phyloP scores from a whole-genome alignment of 2,329 filamentous ascomycete genomes.

The Botrytis sinoallii region DNA sequence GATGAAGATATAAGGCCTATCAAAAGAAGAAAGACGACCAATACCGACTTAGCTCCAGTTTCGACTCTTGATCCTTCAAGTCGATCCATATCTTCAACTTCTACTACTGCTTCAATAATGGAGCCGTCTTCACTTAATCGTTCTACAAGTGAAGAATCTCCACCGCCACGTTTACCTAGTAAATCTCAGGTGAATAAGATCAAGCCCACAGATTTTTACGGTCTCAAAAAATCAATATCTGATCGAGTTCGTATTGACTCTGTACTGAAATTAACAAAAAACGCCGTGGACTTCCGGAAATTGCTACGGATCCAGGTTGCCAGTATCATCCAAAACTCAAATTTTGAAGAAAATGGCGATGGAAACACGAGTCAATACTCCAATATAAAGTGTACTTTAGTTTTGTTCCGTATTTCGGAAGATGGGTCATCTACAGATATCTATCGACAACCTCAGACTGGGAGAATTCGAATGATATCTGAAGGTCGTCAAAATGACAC shows the following conservation, averaged over 20 bases:
- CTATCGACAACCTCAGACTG: conserved; percentile 7
- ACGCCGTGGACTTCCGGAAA: conserved; percentile 24
- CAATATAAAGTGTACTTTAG: conserved; percentile 26
- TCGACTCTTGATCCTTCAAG: background rate
- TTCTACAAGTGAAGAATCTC: conserved; percentile 24
- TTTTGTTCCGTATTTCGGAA: conserved; percentile 26
- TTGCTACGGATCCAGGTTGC: conserved; percentile 29
- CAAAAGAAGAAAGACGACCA: conserved; percentile 29
- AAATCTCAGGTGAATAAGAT: conserved; percentile 21
- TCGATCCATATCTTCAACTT: conserved; percentile 1
- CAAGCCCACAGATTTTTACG: conserved; percentile 27
- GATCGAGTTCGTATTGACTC: conserved; percentile 13
- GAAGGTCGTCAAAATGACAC: background rate
- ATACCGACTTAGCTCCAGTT: background rate
- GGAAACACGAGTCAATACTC: conserved; percentile 18
- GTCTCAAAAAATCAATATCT: background rate
- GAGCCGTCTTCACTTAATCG: conserved; percentile 19
- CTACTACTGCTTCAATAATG: conserved; percentile 2
- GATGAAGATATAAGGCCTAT: conserved; percentile 28
- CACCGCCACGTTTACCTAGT: conserved; percentile 9
- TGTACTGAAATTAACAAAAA: conserved; percentile 18
- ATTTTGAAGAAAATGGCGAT: background rate
- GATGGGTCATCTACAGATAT: conserved; percentile 22
- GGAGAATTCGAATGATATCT: background rate
- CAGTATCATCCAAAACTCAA: conserved; percentile 22